These are phyloP conservation scores for Penicillium sp. DNA, from an alignment of 2,329 filamentous ascomycete species.

Conservation along the genomic window DNA sequence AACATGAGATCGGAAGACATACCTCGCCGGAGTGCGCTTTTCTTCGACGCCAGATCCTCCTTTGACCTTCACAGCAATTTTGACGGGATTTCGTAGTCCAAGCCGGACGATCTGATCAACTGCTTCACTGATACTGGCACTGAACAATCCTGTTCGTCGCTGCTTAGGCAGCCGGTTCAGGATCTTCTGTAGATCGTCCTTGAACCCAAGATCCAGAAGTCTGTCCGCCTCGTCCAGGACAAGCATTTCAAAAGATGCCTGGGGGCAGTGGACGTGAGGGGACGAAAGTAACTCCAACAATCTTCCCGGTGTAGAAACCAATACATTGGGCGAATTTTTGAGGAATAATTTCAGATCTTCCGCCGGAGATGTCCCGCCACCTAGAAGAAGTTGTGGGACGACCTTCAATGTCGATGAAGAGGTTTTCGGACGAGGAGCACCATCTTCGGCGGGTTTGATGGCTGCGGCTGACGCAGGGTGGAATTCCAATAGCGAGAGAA, in stretches of 20 bases:
- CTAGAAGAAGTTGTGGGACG: conserved; percentile 83
- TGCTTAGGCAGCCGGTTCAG: conserved; percentile 85
- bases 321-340: conserved; percentile 77
- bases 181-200: conserved; percentile 83
- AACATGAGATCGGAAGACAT: not conserved
- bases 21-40: conserved; percentile 78
- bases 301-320: conserved; percentile 87
- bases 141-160: conserved; percentile 87
- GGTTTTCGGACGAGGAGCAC: conserved; percentile 35
- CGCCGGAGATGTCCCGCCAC: conserved; percentile 75
- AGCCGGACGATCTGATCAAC: conserved; percentile 90
- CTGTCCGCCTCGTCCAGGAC: conserved; percentile 94
- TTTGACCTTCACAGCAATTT: conserved; percentile 91
- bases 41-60: conserved; percentile 71
- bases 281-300: conserved; percentile 84
- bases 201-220: conserved; percentile 89
- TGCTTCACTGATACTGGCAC: conserved; percentile 91
- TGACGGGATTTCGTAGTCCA: conserved; percentile 88
- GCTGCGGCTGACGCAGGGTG: conserved; percentile 68
- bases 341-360: conserved; percentile 86
- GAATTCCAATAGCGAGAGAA: conserved; percentile 74
- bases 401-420: conserved; percentile 56
- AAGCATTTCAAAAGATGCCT: conserved; percentile 85
- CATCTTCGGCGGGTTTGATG: conserved; percentile 43
- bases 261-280: conserved; percentile 80